phyloP scores from a whole-genome alignment of 2,329 filamentous ascomycete species.

The Fusarium redolens region DNA sequence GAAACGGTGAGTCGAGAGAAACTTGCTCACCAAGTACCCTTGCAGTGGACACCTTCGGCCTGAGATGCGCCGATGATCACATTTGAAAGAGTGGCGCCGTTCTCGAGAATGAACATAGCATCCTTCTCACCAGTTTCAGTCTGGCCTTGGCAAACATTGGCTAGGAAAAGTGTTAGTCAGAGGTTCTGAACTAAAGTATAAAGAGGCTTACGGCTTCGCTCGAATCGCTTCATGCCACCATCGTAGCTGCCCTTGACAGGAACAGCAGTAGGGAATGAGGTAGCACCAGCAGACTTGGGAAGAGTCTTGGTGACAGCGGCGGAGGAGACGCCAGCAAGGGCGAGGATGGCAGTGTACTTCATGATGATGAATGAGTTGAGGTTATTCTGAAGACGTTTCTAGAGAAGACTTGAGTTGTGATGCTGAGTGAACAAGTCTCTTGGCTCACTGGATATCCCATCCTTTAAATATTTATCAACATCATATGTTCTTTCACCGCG shows the following conservation, averaged over 20 bases:
- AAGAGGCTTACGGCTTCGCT: slow-evolving; percentile 25
- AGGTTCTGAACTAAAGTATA: too few species aligned
- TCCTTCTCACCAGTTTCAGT: slow-evolving; percentile 41
- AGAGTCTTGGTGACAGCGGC: slow-evolving; percentile 38
- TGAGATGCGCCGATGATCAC: slow-evolving; percentile 65
- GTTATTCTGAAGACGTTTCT: neutral
- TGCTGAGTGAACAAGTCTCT: neutral
- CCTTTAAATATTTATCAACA: slow-evolving; percentile 23
- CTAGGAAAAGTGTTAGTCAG: slow-evolving; percentile 6
- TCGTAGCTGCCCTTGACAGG: slow-evolving; percentile 36
- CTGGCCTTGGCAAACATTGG: slow-evolving; percentile 43
- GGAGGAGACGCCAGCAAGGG: slow-evolving; percentile 31
- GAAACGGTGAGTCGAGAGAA: neutral
- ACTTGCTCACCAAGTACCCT: slow-evolving; percentile 52
- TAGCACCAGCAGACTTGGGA: slow-evolving; percentile 31
- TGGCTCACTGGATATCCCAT: slow-evolving; percentile 2
- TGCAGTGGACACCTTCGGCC: slow-evolving; percentile 63
- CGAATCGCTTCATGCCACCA: slow-evolving; percentile 39
- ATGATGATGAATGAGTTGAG: slow-evolving; percentile 6
- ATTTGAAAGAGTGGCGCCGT: slow-evolving; percentile 62
- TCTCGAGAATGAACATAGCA: slow-evolving; percentile 64
- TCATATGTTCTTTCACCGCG: neutral
- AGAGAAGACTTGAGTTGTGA: neutral
- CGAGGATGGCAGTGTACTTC: slow-evolving; percentile 36
- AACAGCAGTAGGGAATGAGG: slow-evolving; percentile 35